These are phyloP conservation scores for Tricholoma flavovirens DNA, from an alignment of 768 basidiomycete species.

Conservation along the genomic window DNA sequence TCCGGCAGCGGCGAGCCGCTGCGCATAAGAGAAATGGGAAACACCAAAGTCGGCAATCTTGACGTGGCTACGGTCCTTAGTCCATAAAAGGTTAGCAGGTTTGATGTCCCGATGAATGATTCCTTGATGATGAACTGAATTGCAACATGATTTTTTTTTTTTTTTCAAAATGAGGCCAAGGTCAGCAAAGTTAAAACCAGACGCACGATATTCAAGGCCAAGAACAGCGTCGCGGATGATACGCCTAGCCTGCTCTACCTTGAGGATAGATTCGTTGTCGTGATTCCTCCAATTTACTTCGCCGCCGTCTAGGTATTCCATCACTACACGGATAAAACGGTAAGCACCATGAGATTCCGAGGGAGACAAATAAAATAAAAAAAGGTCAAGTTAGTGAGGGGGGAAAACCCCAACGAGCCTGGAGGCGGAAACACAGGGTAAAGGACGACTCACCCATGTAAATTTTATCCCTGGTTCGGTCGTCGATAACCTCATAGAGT, in stretches of 20 bases:
- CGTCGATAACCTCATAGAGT: conserved; percentile 93
- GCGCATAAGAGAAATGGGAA: conserved; percentile 90
- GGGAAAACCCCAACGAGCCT: too few relatives aligned
- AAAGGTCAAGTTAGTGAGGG: too few relatives aligned
- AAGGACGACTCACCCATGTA: conserved; percentile 77
- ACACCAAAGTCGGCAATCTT: conserved; percentile 99
- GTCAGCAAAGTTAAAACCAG: conserved; percentile 7
- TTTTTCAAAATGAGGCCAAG: conserved; percentile 5
- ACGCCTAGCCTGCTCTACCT: conserved; percentile 74
- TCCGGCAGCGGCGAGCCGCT: conserved; percentile 65
- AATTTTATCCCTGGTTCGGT: conserved; percentile 78
- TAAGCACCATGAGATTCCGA: conserved; percentile 4
- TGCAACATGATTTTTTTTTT: too few relatives aligned
- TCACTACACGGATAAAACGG: conserved; percentile 44
- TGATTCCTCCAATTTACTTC: conserved; percentile 86
- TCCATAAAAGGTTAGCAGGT: conserved; percentile 94
- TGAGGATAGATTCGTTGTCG: conserved; percentile 65
- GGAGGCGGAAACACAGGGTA: not conserved
- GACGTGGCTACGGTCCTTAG: conserved; percentile 77
- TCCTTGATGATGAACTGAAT: conserved; percentile 90
- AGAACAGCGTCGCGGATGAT: conserved; percentile 92
- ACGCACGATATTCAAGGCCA: conserved; percentile 92
- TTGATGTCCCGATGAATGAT: conserved; percentile 99
- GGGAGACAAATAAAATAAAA: too few relatives aligned
- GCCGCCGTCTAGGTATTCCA: conserved; percentile 95